Base-by-base conservation (phyloP, 2,329 filamentous ascomycete species). In the Aspergillus japonicus region DNA sequence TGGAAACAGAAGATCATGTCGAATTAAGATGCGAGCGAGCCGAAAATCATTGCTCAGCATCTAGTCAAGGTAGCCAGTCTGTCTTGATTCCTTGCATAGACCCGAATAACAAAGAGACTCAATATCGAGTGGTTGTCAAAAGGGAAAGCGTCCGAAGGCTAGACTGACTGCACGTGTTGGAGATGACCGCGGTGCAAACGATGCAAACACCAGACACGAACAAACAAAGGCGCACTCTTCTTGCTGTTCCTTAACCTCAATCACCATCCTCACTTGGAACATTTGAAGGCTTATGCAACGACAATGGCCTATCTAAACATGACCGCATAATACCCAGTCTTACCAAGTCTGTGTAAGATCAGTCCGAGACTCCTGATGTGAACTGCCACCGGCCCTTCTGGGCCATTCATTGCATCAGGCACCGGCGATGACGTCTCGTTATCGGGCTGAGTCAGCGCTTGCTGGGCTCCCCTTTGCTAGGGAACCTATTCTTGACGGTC, bases 381-480 rank as follows among this genome's bases (percentile, higher is more conserved):
- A 16, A 16, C 39, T 44, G 16, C 39, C 16, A 44, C 39, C 14
- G 39, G 16, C 39, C 6, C 39, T 44, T 44, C 39, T 35, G 42
- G 52, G n/a, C 42, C n/a, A 44, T 42, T 29, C n/a, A 16, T 19
- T 47, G n/a, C 19, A 19, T 19, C 52, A 54, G 52, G 52, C 52
- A 54, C 21, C 39, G 21, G 19, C 29, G 42, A 54, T 54, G 52
- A 54, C 52, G 52, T 54, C 35, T 21, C 52, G 26, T 48, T 54
- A 54, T 54, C 52, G n/a, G 42, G 52, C 52, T 54, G 47, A 54
- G 39, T 54, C 26, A 54, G 52, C 42, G n/a, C 24, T 47, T 35
- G 31, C 19, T 16, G 42, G 26, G 5, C 39, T 44, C 16, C 39
- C 39, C 16, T 44, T 44, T n/a, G 16, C 39, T 19, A 44, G 39